These are phyloP conservation scores for Xerocomellus intermedius DNA, from an alignment of 768 basidiomycete genomes.

Conservation along the genomic window DNA sequence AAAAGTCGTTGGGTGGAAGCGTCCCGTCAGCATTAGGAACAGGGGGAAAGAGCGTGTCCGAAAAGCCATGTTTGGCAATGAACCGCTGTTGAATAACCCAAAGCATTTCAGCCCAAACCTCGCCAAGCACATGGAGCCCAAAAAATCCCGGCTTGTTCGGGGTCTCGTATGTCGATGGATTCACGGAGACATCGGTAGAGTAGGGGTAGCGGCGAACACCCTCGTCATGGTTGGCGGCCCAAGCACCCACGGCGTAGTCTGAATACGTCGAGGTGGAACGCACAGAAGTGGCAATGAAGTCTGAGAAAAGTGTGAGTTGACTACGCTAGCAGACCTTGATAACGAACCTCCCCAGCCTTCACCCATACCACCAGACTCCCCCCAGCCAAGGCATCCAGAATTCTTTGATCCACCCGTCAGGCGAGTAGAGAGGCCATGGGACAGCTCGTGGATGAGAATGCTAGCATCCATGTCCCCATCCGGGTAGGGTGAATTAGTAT, in stretches of 20 bases:
- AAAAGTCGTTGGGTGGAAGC: constrained; percentile 69
- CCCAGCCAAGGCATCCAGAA: constrained; percentile 92
- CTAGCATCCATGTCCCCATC: constrained; percentile 96
- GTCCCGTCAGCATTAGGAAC: constrained; percentile 58
- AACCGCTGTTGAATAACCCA: constrained; percentile 75
- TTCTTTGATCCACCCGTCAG: constrained; percentile 91
- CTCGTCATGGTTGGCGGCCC: constrained; percentile 74
- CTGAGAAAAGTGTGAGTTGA: constrained; percentile 29
- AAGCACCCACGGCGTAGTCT: constrained; percentile 89
- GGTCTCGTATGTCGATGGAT: constrained; percentile 92
- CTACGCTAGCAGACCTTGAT: not conserved
- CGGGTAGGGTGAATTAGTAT: constrained; percentile 82
- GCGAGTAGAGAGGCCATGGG: constrained; percentile 89
- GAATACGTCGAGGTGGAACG: constrained; percentile 72
- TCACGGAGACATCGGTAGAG: constrained; percentile 74
- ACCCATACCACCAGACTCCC: constrained; percentile 95
- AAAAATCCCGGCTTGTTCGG: constrained; percentile 61
- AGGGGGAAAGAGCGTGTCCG: constrained; percentile 79
- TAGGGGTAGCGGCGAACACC: constrained; percentile 91
- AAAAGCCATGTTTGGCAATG: constrained; percentile 80
- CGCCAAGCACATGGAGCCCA: constrained; percentile 55
- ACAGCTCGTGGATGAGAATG: constrained; percentile 88
- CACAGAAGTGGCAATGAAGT: constrained; percentile 85
- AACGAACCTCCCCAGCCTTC: constrained; percentile 86
- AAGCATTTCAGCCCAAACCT: constrained; percentile 94